These are phyloP conservation scores for Moricandia arvensis DNA, from an alignment of 345 rosid species.

Conservation along the genomic window DNA sequence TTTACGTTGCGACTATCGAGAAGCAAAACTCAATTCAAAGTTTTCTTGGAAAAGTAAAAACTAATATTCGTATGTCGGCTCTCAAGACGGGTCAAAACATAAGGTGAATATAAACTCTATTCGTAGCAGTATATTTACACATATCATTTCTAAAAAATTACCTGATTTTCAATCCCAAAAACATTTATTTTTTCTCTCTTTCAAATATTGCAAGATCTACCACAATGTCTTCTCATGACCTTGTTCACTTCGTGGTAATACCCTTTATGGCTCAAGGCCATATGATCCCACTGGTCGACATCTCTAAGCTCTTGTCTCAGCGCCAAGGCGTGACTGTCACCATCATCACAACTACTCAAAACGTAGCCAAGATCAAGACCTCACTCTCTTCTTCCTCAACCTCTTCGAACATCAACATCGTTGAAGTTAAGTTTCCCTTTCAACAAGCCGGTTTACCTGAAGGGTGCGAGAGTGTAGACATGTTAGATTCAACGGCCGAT, in stretches of 20 bases:
- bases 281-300: conserved; percentile 48
- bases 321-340: conserved; percentile 34
- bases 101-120: neutral
- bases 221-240: conserved; percentile 22
- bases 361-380: conserved; percentile 30
- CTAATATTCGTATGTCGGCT: neutral
- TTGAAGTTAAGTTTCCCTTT: conserved; percentile 30
- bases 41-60: neutral
- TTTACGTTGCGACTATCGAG: neutral
- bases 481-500: conserved; percentile 24
- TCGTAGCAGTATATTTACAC: neutral
- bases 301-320: conserved; percentile 40
- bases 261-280: conserved; percentile 50
- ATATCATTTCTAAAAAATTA: neutral
- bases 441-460: conserved; percentile 39
- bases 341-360: conserved; percentile 30
- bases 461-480: conserved; percentile 42
- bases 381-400: conserved; percentile 24
- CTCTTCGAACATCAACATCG: conserved; percentile 24
- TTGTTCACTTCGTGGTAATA: conserved; percentile 44
- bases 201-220: neutral
- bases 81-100: conserved; percentile 13
- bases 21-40: neutral
- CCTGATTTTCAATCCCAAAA: neutral
- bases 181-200: neutral